Evolutionary conservation across 768 basidiomycete species (phyloP), one percentile per base, ranked within the genome.

Genomic region (Boletus rufocinnamomeus): DNA sequence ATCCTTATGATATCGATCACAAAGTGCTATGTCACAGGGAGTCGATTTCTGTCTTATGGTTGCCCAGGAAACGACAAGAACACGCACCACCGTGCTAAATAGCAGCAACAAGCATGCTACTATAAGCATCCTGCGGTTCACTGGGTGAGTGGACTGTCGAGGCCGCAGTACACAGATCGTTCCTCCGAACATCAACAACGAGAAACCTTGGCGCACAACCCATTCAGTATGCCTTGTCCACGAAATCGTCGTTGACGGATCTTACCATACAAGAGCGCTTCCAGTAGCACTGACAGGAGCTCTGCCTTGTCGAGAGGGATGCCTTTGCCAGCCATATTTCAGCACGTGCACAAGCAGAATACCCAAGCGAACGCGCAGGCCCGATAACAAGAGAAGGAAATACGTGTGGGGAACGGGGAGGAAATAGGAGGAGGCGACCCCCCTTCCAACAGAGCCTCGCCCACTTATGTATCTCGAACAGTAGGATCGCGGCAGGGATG

Each of bases 141-240:
- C 32, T 7, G 43, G 37, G 13, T 35, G 23, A 10, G 52, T 52
- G 9, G 53, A 37, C 10, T 35, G 60, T 21, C 53, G 52, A 27
- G 46, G 51, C 7, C 57, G 34, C n/a, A 75, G 40, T 1, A 57
- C 64, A 63, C 68, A 71, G 13, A 76, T 44, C 1, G 73, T 72
- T 3, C 62, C 65, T 8, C 66, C 63, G 57, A 74, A 76, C 75
- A 76, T 75, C 40, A 75, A 53, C 28, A 74, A 34, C 6, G 74
- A 76, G 54, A 75, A 73, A 0, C 75, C 75, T 76, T n/a, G 16
- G 1, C 0, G 16, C 16, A 48, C 14, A 27, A 34, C n/a, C 3
- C 1, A 7, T 4, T 59, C n/a, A 62, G 38, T 2, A 41, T 25
- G 27, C 2, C n/a, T 41, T 32, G 3, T 27, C 0, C 35, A 21